phyloP scores from a whole-genome alignment of 176 grass and related monocot genomes.

The Guadua angustifolia region DNA sequence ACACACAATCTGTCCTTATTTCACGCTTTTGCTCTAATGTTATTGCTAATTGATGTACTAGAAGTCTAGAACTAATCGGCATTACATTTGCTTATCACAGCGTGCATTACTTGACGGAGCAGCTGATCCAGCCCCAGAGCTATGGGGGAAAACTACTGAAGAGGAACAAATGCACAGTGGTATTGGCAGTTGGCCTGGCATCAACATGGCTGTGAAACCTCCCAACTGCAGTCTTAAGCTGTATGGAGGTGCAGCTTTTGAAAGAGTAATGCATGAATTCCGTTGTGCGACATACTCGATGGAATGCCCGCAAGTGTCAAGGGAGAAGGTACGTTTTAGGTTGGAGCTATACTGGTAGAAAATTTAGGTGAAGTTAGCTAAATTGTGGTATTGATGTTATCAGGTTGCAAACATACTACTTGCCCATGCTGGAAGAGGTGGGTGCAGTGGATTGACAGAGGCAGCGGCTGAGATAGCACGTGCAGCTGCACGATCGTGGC shows the following conservation, averaged over 20 bases:
- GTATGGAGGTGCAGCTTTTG: slow-evolving; percentile 95
- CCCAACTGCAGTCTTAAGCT: slow-evolving; percentile 81
- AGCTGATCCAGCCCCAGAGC: slow-evolving; percentile 89
- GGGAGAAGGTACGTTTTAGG: slow-evolving; percentile 74
- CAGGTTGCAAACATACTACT: slow-evolving; percentile 99
- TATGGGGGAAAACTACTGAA: slow-evolving; percentile 91
- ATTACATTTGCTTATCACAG: slow-evolving; percentile 39
- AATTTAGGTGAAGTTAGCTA: slow-evolving; percentile 31
- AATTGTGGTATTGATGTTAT: slow-evolving; percentile 13
- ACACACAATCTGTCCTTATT: background rate
- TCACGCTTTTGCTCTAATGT: slow-evolving; percentile 30
- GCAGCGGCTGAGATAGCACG: slow-evolving; percentile 95
- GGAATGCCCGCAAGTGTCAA: slow-evolving; percentile 89
- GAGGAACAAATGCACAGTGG: slow-evolving; percentile 93
- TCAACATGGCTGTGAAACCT: slow-evolving; percentile 66
- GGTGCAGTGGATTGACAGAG: slow-evolving; percentile 76
- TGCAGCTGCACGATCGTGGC: slow-evolving; percentile 77
- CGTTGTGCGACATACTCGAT: slow-evolving; percentile 91
- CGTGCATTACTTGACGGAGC: slow-evolving; percentile 88
- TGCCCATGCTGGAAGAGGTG: slow-evolving; percentile 92
- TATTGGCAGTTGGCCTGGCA: slow-evolving; percentile 85
- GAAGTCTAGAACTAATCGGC: slow-evolving; percentile 32
- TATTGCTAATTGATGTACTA: background rate
- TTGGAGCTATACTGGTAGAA: background rate
- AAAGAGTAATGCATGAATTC: slow-evolving; percentile 96